A percentile compares a stretch with the other conserved stretches of the same genome.
These are phyloP conservation scores for Carex scoparia DNA, from an alignment of 176 grass and related monocot species.

Conservation along the genomic window DNA sequence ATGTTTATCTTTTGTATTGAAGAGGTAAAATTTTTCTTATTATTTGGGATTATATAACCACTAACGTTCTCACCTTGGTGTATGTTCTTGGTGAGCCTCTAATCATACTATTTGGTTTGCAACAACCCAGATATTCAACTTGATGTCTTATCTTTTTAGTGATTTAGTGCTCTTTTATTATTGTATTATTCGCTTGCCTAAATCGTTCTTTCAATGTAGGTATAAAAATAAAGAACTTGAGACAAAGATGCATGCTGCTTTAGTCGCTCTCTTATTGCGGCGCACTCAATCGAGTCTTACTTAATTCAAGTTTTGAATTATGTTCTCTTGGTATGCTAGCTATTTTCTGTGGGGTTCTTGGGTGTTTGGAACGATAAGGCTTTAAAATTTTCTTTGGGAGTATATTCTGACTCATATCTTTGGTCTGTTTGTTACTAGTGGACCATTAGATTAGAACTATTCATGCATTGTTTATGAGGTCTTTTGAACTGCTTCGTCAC, in stretches of 20 bases:
- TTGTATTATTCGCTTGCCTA: too few relatives aligned
- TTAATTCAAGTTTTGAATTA: constrained; percentile 69
- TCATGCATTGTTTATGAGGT: too few relatives aligned
- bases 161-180: neutral
- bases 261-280: constrained; percentile 70
- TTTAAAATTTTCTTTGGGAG: too few relatives aligned
- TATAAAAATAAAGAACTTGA: constrained; percentile 86
- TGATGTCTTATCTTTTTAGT: neutral
- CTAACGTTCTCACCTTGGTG: constrained; percentile 84
- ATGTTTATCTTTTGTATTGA: constrained; percentile 16
- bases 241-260: constrained; percentile 37
- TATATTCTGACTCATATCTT: too few relatives aligned
- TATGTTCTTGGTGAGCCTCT: constrained; percentile 65
- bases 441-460: too few relatives aligned
- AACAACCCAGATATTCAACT: neutral
- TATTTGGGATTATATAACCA: constrained; percentile 83
- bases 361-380: too few relatives aligned
- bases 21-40: constrained; percentile 42
- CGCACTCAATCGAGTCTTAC: constrained; percentile 87
- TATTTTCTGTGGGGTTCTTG: neutral
- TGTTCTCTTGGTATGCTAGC: neutral
- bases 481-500: too few relatives aligned
- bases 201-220: constrained; percentile 25
- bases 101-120: constrained; percentile 6
- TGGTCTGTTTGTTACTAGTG: too few relatives aligned